Percentiles rank a stretch among this genome's conserved stretches.
Conservation (phyloP, 805 yeast genomes). For the Monosporozyma yasuniensis region DNA sequence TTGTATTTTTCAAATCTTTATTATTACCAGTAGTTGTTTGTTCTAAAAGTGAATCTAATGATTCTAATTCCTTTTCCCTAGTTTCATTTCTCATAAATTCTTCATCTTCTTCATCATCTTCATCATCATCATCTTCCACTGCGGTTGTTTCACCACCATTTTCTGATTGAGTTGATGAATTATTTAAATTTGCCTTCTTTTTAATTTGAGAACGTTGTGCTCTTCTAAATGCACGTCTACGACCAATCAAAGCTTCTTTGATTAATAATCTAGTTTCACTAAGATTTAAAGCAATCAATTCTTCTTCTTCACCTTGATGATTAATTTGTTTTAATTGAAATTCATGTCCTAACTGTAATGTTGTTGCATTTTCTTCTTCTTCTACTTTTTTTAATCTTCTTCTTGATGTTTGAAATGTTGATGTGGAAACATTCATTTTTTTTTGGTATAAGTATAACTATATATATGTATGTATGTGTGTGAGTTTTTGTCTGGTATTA, state of each 20-base stretch:
- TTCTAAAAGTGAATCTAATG: constrained; percentile 26
- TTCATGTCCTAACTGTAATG: constrained; percentile 84
- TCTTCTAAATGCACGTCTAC: constrained; percentile 46
- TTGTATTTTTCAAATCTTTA: constrained; percentile 84
- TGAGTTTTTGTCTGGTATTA: neutral
- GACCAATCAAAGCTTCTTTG: constrained; percentile 78
- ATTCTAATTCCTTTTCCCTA: constrained; percentile 35
- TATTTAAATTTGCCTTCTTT: constrained; percentile 14
- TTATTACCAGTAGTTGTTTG: constrained; percentile 56
- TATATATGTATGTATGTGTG: neutral
- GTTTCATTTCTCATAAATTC: constrained; percentile 39
- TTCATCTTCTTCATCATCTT: constrained; percentile 22
- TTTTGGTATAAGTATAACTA: neutral
- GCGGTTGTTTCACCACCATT: constrained; percentile 9
- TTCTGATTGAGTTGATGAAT: constrained; percentile 14
- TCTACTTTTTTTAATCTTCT: constrained; percentile 58
- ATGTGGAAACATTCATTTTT: constrained; percentile 77
- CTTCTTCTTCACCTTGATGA: constrained; percentile 70
- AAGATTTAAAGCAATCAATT: constrained; percentile 74
- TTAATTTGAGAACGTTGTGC: constrained; percentile 14
- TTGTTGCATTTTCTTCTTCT: constrained; percentile 89
- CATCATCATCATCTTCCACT: constrained; percentile 14
- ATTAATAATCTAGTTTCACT: constrained; percentile 86
- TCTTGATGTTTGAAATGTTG: constrained; percentile 78
- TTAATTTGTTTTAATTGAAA: constrained; percentile 73